These are phyloP conservation scores for Aspergillus amoenus DNA, from an alignment of 2,329 filamentous ascomycete species.

Conservation along the genomic window DNA sequence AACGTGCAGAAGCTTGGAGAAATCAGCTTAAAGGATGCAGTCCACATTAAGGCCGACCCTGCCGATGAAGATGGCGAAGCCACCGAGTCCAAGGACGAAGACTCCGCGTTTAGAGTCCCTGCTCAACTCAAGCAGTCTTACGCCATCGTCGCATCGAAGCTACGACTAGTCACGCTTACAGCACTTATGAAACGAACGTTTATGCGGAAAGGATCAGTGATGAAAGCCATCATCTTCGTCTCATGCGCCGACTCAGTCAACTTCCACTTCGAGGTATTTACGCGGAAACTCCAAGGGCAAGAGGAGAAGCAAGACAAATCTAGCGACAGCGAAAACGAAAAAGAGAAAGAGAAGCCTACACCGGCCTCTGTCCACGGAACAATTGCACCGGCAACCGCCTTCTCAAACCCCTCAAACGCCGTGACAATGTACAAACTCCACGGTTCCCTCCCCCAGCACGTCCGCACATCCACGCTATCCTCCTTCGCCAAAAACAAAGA, in stretches of 20 bases:
- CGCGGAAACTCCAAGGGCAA: constrained; percentile 36
- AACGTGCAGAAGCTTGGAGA: constrained; percentile 91
- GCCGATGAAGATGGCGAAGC: constrained; percentile 55
- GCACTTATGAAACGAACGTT: constrained; percentile 85
- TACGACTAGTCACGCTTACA: constrained; percentile 83
- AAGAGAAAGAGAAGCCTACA: constrained; percentile 23
- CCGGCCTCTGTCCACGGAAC: constrained; percentile 39
- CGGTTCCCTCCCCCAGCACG: constrained; percentile 82
- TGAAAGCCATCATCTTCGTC: constrained; percentile 96
- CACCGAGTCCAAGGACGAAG: constrained; percentile 49
- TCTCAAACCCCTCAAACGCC: constrained; percentile 73
- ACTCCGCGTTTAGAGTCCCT: constrained; percentile 72
- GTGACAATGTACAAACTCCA: constrained; percentile 86
- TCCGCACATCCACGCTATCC: constrained; percentile 81
- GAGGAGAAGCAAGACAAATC: constrained; percentile 24
- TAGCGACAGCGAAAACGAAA: constrained; percentile 14
- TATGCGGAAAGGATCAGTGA: constrained; percentile 81
- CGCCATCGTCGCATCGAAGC: constrained; percentile 80
- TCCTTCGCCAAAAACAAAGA: constrained; percentile 73
- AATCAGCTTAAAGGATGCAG: constrained; percentile 89
- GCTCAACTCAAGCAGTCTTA: constrained; percentile 94
- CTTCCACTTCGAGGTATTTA: constrained; percentile 88
- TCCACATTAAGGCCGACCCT: constrained; percentile 74
- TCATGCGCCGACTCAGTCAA: constrained; percentile 96
- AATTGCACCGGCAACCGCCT: constrained; percentile 62